phyloP scores from a whole-genome alignment of 805 yeast species.

The Spathaspora arborariae region DNA sequence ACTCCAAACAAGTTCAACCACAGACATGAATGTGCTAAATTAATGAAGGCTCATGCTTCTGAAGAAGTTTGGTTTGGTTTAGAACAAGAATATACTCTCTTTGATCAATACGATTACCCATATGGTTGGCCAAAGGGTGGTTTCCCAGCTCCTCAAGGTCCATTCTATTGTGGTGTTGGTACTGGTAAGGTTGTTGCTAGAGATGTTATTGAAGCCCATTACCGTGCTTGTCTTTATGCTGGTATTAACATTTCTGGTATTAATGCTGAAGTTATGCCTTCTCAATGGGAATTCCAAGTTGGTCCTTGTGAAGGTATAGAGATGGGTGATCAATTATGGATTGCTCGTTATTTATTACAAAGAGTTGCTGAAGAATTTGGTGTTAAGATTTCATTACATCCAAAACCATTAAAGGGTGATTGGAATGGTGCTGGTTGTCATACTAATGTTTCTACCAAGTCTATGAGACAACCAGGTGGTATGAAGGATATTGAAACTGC shows the following conservation, averaged over 20 bases:
- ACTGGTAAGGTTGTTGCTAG: slow-evolving; percentile 97
- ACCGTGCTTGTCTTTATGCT: slow-evolving; percentile 94
- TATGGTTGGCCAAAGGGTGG: slow-evolving; percentile 99
- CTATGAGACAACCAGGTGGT: slow-evolving; percentile 94
- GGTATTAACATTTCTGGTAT: slow-evolving; percentile 92
- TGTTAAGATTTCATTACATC: slow-evolving; percentile 97
- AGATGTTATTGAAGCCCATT: slow-evolving; percentile 98
- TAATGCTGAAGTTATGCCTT: slow-evolving; percentile 99
- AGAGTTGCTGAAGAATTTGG: slow-evolving; percentile 99
- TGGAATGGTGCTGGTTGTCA: slow-evolving; percentile 99
- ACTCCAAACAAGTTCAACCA: slow-evolving; percentile 98
- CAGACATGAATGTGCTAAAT: slow-evolving; percentile 94
- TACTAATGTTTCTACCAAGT: slow-evolving; percentile 92
- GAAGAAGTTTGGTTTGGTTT: slow-evolving; percentile 95
- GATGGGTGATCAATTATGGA: slow-evolving; percentile 98
- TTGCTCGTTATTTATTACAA: slow-evolving; percentile 87
- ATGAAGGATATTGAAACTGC: slow-evolving; percentile 92
- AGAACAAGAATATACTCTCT: slow-evolving; percentile 97
- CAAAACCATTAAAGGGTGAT: slow-evolving; percentile 97
- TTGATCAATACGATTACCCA: slow-evolving; percentile 83
- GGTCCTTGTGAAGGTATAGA: slow-evolving; percentile 95
- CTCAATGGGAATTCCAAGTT: slow-evolving; percentile 99
- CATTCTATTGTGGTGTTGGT: slow-evolving; percentile 99
- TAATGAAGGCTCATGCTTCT: slow-evolving; percentile 85
- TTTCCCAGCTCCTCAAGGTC: slow-evolving; percentile 99